Conservation (phyloP, 78 protist species). For the Diacronema lutheri region DNA sequence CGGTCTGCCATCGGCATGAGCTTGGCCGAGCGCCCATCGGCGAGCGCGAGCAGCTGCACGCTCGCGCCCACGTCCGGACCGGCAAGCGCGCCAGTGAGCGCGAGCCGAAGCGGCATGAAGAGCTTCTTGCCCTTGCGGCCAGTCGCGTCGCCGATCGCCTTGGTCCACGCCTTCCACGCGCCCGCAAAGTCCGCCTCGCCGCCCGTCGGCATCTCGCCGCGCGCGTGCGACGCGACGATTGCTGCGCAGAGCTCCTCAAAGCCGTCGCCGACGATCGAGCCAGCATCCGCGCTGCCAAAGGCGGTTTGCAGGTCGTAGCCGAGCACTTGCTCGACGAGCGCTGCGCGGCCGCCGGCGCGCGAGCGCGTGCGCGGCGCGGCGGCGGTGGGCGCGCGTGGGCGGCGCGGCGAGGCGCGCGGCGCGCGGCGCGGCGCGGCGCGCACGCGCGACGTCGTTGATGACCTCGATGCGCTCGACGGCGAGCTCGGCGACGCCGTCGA, state of each 20-base stretch:
- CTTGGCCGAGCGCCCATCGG: neutral
- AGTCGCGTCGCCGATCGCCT: conserved; percentile 12
- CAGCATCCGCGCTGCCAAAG: neutral
- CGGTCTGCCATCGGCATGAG: neutral
- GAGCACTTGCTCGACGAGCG: conserved; percentile 11
- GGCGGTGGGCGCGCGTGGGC: neutral
- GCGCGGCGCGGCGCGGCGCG: neutral
- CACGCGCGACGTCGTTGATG: neutral
- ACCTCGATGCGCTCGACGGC: neutral
- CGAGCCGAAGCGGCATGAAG: conserved; percentile 42
- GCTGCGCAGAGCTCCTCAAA: neutral
- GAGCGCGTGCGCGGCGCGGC: neutral
- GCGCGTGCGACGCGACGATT: neutral
- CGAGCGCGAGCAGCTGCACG: neutral
- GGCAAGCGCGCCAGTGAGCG: conserved; percentile 10
- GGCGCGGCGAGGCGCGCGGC: neutral
- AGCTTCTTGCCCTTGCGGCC: conserved; percentile 28
- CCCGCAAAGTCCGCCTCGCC: neutral
- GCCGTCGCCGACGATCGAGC: neutral
- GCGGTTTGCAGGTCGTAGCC: conserved; percentile 10
- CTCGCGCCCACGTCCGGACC: conserved; percentile 31
- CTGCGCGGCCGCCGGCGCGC: conserved; percentile 7
- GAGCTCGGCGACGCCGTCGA: neutral
- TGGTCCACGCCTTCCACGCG: neutral
- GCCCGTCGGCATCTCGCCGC: conserved; percentile 7